Base-by-base conservation (phyloP, 2,329 filamentous ascomycete species). In the Xylaria sp. region DNA sequence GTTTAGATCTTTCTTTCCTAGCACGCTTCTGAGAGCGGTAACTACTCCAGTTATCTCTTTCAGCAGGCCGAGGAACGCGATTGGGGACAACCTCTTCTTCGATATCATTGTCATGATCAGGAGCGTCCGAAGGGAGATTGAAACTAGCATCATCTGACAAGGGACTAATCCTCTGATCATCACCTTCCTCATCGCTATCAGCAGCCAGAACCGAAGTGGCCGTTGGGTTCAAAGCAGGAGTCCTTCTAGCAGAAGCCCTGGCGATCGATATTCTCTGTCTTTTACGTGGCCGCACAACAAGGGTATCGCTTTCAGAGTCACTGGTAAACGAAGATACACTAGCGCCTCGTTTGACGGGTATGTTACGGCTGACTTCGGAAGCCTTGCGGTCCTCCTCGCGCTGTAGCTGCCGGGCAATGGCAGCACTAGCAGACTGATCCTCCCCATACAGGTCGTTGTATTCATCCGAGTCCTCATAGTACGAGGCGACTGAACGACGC, bases 1-100 rank as follows among this genome's bases (percentile, higher is more conserved):
- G 88, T 70, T 91, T 90, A 64, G 84, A 81, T 61, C 94, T 88
- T 80, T 92, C 84, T 41, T 76, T 81, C 72, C 78, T 77, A 37
- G 75, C 73, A 48, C 81, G 75, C 15, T 13, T 56, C 15, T 46
- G 23, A 18, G 46, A 23, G 9, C 46, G 9, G 20, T 25, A 12
- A 3, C 20, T 5, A 18, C 6, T n/a, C 15, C 6, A 18, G 7
- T 2, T 20, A 2, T 46, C 6, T 18, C 9, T 10, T 37, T 10
- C 10, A 37, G 34, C 8, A 37, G 34, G 34, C 10, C 34, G 34
- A 8, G 34, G 34, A 37, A 9, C 34, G 34, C 34, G 7, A 9
- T 9, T 13, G 9, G 3, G 9, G 46, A 13, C 52, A 55, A 34
- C 31, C 5, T 55, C 52, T 8, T 25, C 55, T 25, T 52, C 28